These are phyloP conservation scores for Lyophyllum decastes DNA, from an alignment of 768 basidiomycete species.

Conservation along the genomic window DNA sequence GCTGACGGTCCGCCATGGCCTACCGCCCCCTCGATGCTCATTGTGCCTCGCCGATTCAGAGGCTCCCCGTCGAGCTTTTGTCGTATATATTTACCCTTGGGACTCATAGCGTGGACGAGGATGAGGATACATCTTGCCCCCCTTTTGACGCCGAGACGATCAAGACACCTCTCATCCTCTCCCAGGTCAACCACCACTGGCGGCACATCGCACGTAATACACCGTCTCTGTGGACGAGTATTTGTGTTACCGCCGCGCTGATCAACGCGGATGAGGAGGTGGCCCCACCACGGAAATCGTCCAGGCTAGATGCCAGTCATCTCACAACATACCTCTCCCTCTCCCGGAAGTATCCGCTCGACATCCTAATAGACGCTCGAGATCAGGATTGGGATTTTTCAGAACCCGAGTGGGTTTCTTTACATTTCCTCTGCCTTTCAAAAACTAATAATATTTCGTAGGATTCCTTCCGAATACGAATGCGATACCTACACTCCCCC, in stretches of 20 bases:
- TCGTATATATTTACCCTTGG: slow-evolving; percentile 56
- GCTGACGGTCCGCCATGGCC: slow-evolving; percentile 1
- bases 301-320: slow-evolving; percentile 35
- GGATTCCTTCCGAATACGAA: slow-evolving; percentile 28
- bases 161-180: slow-evolving; percentile 44
- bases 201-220: slow-evolving; percentile 49
- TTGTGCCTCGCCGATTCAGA: slow-evolving; percentile 30
- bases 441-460: slow-evolving; percentile 12
- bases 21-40: neutral
- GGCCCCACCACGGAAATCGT: neutral
- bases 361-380: slow-evolving; percentile 59
- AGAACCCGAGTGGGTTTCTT: slow-evolving; percentile 46
- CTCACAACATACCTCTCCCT: slow-evolving; percentile 43
- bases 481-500: slow-evolving; percentile 31
- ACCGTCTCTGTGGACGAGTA: slow-evolving; percentile 54
- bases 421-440: neutral
- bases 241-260: slow-evolving; percentile 49
- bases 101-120: slow-evolving; percentile 31
- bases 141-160: slow-evolving; percentile 42
- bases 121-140: slow-evolving; percentile 19
- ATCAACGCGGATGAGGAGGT: slow-evolving; percentile 19
- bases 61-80: slow-evolving; percentile 57
- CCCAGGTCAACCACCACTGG: slow-evolving; percentile 55
- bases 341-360: slow-evolving; percentile 49
- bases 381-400: slow-evolving; percentile 61